These are phyloP conservation scores for Kodamaea sagamina DNA, from an alignment of 805 yeast genomes.

Conservation along the genomic window DNA sequence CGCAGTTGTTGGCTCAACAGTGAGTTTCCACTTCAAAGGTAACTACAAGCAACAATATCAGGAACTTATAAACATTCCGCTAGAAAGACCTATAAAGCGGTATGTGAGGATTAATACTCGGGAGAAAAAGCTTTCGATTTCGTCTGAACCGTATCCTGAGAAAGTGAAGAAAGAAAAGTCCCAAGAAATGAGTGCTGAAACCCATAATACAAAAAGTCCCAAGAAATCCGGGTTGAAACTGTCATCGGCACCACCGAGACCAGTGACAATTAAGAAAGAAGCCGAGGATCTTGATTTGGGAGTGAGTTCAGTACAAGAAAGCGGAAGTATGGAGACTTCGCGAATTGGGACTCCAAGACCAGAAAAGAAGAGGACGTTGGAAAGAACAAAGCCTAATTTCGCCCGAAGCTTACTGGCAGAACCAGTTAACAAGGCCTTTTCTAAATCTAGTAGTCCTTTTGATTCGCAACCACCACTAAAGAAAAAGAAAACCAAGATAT, in stretches of 20 bases:
- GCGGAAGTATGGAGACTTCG: neutral
- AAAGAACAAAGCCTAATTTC: conserved; percentile 4
- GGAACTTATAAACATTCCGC: neutral
- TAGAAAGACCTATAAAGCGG: conserved; percentile 26
- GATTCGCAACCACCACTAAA: conserved; percentile 16
- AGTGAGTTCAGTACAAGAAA: neutral
- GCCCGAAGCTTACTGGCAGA: conserved; percentile 17
- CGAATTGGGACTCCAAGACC: conserved; percentile 2
- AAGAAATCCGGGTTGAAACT: neutral
- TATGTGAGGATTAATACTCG: conserved; percentile 43
- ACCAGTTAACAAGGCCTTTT: conserved; percentile 15
- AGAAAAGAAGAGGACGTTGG: conserved; percentile 5
- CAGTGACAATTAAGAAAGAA: conserved; percentile 5
- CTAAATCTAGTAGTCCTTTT: conserved; percentile 23
- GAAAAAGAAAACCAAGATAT: conserved; percentile 30
- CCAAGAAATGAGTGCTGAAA: neutral
- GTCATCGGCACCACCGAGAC: conserved; percentile 7
- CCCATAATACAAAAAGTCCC: neutral
- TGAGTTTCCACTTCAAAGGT: conserved; percentile 1
- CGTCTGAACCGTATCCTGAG: conserved; percentile 44
- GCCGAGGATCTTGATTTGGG: conserved; percentile 4
- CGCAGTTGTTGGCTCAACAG: neutral
- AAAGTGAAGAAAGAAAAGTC: conserved; percentile 1
- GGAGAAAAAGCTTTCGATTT: conserved; percentile 38
- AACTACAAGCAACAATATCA: neutral